Conservation (phyloP, 139 green algal species). For the Limnomonas spitsbergensis region DNA sequence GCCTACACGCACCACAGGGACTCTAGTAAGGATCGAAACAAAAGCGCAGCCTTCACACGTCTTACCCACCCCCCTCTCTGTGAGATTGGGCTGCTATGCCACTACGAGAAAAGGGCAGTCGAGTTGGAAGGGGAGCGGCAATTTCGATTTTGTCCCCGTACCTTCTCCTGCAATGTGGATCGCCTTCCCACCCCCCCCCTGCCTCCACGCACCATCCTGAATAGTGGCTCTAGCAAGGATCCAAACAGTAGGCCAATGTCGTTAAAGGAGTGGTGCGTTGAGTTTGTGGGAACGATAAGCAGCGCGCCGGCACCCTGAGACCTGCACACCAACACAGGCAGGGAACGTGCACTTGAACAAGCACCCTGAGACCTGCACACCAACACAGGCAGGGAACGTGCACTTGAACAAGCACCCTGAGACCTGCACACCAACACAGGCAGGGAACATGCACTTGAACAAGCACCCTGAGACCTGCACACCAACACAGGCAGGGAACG, state of each 20-base stretch:
- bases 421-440: background rate
- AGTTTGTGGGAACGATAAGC: background rate
- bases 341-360: background rate
- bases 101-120: background rate
- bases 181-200: background rate
- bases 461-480: background rate
- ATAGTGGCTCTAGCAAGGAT: background rate
- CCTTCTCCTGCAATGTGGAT: too few relatives aligned
- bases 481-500: too few relatives aligned
- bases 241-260: background rate
- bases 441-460: background rate
- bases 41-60: too few relatives aligned
- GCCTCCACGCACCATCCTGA: background rate
- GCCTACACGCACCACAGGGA: too few relatives aligned
- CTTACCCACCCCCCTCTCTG: background rate
- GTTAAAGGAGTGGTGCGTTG: background rate
- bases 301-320: background rate
- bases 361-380: background rate
- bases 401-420: background rate
- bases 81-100: background rate
- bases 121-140: background rate
- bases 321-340: too few relatives aligned
- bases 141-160: too few relatives aligned
- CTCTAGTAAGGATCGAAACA: too few relatives aligned
- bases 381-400: background rate